Evolutionary conservation across 768 basidiomycete species (phyloP), one percentile per base, ranked within the genome.

Genomic region (Pleurotus giganteus): DNA sequence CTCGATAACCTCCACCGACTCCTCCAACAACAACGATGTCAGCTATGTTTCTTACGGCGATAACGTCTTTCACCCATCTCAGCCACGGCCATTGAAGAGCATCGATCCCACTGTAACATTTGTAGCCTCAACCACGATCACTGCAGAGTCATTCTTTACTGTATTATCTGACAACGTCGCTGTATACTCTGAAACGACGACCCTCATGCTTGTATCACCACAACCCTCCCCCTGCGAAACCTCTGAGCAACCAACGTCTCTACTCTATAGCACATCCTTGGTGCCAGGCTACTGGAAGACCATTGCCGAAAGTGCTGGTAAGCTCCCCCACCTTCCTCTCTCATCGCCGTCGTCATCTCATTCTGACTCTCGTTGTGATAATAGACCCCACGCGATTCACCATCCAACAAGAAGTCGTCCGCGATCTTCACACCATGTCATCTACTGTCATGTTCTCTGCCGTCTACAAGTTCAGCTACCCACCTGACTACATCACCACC

Each of bases 41-140:
- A 49, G 31, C 31, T 37, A 32, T 2, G 49, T 50, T 7, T 24
- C 28, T 56, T 52, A 61, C 55, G 53, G 52, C 53, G 56, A 57
- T 23, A 59, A 70, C 53, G 58, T 74, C 17, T 71, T 70, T 50
- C 68, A 72, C 7, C 74, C 77, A n/a, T 70, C 71, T 52, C 67
- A 72, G 32, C 74, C 83, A 36, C 85, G 86, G 28, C 77, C 74
- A 21, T 71, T 89, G 51, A 70, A 69, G 9, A 69, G 75, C 41
- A 87, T 89, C 59, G 84, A 89, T 61, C 85, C 86, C 0, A 83
- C 83, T 1, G 75, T 89, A 24, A 84, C 87, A 17, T 82, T 89
- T 59, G 64, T 80, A 28, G 80, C 85, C 3, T 75, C 67, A 2
- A 67, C 74, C 2, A 61, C 71, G 3, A 71, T 85, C 29, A 63